Base-by-base conservation (phyloP, 139 green algal genomes). In the Trebouxia sp. region DNA sequence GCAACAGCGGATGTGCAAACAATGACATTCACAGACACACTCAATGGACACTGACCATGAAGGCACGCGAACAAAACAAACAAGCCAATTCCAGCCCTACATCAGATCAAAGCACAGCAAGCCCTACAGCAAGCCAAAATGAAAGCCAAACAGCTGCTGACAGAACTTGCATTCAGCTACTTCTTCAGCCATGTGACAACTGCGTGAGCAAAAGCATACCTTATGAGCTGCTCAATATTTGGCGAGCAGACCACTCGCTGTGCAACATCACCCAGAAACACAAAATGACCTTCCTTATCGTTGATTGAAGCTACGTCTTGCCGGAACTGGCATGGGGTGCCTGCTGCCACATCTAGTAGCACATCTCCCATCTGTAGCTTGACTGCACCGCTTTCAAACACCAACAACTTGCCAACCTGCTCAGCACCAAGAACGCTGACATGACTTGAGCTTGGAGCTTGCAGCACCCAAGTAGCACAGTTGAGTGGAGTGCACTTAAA, bases 341-440 rank as follows among this genome's bases (percentile, higher is more conserved):
- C 92, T 6, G 80, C 28, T 8, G 80, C 43, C 14, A 97, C 86
- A 35, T 95, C 91, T 75, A 95, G 82, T 28, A 94, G 78, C 50
- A 94, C 87, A 7, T 91, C 91, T 0, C 92, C 92, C 22, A 95
- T 79, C 58, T 88, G 86, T 82, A 94, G 47, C 87, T 94, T 94
- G 39, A 95, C 89, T 76, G 82, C 85, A 5, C 92, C 92, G 78
- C 88, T 94, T 75, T 86, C 83, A 80, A 90, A 92, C 51, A 94
- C 83, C 75, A 91, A 62, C 84, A 94, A 83, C 86, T 94, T 90
- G 56, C 90, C 90, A 0, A 92, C 80, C 80, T 85, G 51, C 69
- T 53, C 65, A 89, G 48, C 37, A 80, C 62, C 81, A 87, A 56
- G 56, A 82, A 14, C 47, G 3, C 47, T 26, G 1, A 1, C 3